These are phyloP conservation scores for Salvia miltiorrhiza DNA, from an alignment of 257 asterid species.

Conservation along the genomic window DNA sequence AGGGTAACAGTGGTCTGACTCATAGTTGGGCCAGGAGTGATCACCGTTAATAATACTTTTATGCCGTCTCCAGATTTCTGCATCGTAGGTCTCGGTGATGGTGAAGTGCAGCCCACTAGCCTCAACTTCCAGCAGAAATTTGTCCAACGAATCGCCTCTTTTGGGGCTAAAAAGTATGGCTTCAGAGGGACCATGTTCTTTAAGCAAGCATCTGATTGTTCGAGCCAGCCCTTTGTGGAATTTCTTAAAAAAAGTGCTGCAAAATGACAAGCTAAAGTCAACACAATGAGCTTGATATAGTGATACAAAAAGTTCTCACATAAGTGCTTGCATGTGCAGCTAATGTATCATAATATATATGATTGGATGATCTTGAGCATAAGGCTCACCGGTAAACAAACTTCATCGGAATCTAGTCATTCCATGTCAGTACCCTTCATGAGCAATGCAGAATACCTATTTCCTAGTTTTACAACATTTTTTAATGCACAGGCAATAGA, in stretches of 20 bases:
- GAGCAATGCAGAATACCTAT: neutral
- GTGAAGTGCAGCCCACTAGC: slow-evolving; percentile 54
- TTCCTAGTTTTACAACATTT: neutral
- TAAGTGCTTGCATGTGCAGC: slow-evolving; percentile 26
- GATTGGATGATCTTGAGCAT: neutral
- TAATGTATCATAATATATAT: neutral
- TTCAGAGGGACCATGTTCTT: slow-evolving; percentile 59
- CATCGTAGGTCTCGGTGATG: slow-evolving; percentile 52
- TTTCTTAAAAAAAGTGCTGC: slow-evolving; percentile 88
- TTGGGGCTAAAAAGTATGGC: slow-evolving; percentile 81
- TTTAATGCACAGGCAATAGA: neutral
- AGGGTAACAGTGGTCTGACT: slow-evolving; percentile 85
- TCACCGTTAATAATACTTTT: slow-evolving; percentile 40
- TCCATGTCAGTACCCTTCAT: neutral
- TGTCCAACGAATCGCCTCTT: slow-evolving; percentile 86
- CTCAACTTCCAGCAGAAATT: slow-evolving; percentile 56
- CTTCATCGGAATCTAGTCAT: neutral
- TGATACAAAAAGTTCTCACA: slow-evolving; percentile 6
- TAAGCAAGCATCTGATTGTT: slow-evolving; percentile 69
- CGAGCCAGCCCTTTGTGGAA: slow-evolving; percentile 72
- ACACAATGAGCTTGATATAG: neutral
- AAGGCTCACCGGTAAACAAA: slow-evolving; percentile 7
- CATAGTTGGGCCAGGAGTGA: slow-evolving; percentile 84
- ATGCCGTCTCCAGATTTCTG: slow-evolving; percentile 71
- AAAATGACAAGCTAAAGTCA: slow-evolving; percentile 27